Conservation (phyloP, 345 rosid genomes). For the Corchorus capsularis region DNA sequence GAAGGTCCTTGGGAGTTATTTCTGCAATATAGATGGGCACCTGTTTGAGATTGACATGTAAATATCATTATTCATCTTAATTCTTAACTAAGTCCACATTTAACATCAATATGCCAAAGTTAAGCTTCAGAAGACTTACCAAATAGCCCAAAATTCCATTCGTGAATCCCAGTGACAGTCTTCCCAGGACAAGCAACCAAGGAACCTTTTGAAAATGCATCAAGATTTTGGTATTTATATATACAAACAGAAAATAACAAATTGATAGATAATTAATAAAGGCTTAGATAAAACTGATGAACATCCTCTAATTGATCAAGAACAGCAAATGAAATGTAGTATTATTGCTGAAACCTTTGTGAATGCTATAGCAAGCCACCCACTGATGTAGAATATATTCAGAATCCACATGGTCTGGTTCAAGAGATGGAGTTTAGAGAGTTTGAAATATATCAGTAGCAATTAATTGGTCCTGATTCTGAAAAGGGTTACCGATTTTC, state of each 20-base stretch:
- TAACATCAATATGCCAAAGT: background rate
- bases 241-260: background rate
- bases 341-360: constrained; percentile 35
- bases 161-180: constrained; percentile 11
- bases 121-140: no score
- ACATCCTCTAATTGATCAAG: background rate
- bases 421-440: background rate
- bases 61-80: background rate
- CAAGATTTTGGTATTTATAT: constrained; percentile 21
- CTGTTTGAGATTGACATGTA: background rate
- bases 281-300: no score
- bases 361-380: constrained; percentile 46
- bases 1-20: constrained; percentile 7
- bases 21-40: background rate
- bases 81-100: background rate
- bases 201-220: background rate
- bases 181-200: constrained; percentile 11
- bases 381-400: constrained; percentile 32
- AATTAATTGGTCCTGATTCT: background rate
- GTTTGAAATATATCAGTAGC: background rate
- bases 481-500: constrained; percentile 29
- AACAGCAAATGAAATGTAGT: background rate
- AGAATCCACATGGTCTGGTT: constrained; percentile 50
- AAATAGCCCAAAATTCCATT: constrained; percentile 12
- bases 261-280: background rate